Conservation (phyloP, 345 rosid species). For the Brassica rapa region DNA sequence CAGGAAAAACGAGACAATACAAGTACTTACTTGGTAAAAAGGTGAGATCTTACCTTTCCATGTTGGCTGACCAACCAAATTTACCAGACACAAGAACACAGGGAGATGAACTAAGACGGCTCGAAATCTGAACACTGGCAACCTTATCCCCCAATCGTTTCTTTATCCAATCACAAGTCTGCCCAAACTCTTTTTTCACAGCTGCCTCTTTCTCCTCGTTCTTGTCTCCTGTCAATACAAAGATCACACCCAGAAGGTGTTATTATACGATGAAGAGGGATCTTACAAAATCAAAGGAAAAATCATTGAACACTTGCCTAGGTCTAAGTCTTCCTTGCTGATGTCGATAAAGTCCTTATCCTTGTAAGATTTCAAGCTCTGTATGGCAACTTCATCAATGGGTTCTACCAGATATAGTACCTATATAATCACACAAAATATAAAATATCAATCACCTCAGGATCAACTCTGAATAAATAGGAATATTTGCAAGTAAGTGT, state of each 20-base stretch:
- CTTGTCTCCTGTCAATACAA: constrained; percentile 66
- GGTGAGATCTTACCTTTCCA: constrained; percentile 88
- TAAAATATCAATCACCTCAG: constrained; percentile 12
- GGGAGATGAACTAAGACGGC: constrained; percentile 88
- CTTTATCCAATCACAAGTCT: constrained; percentile 97
- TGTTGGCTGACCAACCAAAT: constrained; percentile 99
- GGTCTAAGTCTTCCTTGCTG: constrained; percentile 96
- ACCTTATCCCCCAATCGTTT: constrained; percentile 84
- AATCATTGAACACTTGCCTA: constrained; percentile 58
- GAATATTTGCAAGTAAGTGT: neutral
- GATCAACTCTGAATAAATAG: constrained; percentile 4
- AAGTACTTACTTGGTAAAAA: no score
- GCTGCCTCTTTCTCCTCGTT: constrained; percentile 85
- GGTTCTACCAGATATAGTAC: constrained; percentile 89
- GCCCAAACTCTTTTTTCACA: constrained; percentile 77
- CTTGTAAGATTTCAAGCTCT: constrained; percentile 86
- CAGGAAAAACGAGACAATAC: no score
- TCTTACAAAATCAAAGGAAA: no score
- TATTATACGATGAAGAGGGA: neutral
- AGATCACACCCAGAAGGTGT: constrained; percentile 22
- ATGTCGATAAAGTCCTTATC: constrained; percentile 94
- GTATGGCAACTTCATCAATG: constrained; percentile 91
- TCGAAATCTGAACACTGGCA: constrained; percentile 90
- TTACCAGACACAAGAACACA: constrained; percentile 93
- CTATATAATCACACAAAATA: constrained; percentile 45